Evolutionary conservation across 2,329 filamentous ascomycete species (phyloP), one percentile per base, ranked within the genome.

Genomic region (Chalara sp.): DNA sequence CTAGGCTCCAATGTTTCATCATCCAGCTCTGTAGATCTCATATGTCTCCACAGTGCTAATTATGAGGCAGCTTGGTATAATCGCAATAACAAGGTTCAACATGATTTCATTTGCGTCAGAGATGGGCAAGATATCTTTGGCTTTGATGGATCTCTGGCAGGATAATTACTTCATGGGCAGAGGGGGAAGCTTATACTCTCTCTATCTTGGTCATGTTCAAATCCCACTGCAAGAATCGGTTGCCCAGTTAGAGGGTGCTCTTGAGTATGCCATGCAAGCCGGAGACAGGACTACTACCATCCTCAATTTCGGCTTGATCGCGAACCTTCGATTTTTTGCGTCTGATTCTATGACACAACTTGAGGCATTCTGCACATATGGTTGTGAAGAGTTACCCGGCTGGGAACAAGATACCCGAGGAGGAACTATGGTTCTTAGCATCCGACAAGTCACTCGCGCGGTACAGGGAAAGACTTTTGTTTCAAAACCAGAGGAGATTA

Each of bases 271-370:
- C 0, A 76, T 83, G 1, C 72, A 77, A 21, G 78, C 84, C 2
- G 86, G 86, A 1, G 87, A 92, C 62, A 78, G 85, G 32, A 81
- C 86, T 48, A 78, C 86, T 1, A 82, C 84, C 6, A 82, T 91
- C 32, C 71, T 91, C 7, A 86, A 84, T 58, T 80, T 86, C 47
- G 87, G 86, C 0, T 70, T 89, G 21, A 75, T 78, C 32, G 81
- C 83, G 3, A 76, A 80, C 56, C 78, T 85, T 59, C 83, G 80
- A 57, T 78, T 90, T 50, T 89, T 84, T 65, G 78, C 80, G 10
- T 84, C 83, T 57, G 81, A 88, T 56, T 84, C 88, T 52, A 72
- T 83, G 45, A 72, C 73, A 11, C 87, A 91, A 50, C 70, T 89
- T 0, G 86, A 90, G 63, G 76, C 76, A 0, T 87, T 82, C 62